Evolutionary conservation across 2,329 filamentous ascomycete genomes (phyloP).

Genomic region (Penicillium sp.): DNA sequence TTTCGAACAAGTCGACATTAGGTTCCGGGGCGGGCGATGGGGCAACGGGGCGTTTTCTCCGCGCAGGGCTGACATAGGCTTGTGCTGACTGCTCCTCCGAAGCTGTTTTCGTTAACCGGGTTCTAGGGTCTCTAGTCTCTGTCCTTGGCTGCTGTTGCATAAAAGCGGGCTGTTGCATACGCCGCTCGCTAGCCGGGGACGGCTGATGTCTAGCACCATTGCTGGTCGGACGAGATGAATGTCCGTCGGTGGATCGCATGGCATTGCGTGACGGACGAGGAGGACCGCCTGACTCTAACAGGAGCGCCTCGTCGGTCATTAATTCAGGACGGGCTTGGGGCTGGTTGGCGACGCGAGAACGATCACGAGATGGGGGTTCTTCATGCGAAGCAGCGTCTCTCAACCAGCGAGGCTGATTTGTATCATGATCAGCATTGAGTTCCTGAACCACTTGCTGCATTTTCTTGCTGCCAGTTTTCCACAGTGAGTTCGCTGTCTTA

Average conservation of each 20-base stretch:
- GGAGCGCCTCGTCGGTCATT: constrained; percentile 46
- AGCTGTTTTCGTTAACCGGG: too few species aligned
- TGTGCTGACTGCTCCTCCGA: constrained; percentile 76
- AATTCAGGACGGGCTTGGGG: too few species aligned
- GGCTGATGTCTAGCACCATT: too few species aligned
- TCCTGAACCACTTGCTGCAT: constrained; percentile 87
- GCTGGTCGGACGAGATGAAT: too few species aligned
- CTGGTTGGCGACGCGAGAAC: too few species aligned
- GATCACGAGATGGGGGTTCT: constrained; percentile 29
- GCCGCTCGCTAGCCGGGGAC: too few species aligned
- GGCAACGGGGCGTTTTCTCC: constrained; percentile 56
- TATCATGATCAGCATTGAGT: constrained; percentile 61
- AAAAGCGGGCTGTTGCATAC: constrained; percentile 38
- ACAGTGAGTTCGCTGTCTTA: constrained; percentile 88
- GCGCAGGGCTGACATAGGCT: constrained; percentile 77
- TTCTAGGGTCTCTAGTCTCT: too few species aligned
- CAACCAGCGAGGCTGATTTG: constrained; percentile 92
- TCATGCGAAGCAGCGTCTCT: too few species aligned
- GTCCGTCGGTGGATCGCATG: too few species aligned
- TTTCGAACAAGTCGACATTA: constrained; percentile 61
- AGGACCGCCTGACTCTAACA: constrained; percentile 28
- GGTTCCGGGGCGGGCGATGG: constrained; percentile 37
- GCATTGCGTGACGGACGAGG: constrained; percentile 20
- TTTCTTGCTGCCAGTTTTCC: constrained; percentile 90
- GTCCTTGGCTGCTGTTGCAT: too few species aligned